Evolutionary conservation across 805 yeast species (phyloP).

Genomic region (Wickerhamomyces queroliae): DNA sequence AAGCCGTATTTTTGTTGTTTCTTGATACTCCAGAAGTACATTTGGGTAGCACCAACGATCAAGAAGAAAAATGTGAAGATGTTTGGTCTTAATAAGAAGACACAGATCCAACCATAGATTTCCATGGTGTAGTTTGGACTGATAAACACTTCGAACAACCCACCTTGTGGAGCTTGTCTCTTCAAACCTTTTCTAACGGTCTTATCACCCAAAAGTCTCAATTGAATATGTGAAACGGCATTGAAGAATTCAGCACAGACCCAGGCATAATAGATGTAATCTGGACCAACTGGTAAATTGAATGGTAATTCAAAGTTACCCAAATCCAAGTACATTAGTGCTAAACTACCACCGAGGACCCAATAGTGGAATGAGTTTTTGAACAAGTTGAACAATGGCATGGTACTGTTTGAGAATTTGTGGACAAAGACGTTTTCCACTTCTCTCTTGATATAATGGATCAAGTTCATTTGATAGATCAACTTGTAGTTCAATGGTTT

Average conservation of each 20-base stretch:
- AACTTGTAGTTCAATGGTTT: slow-evolving; percentile 21
- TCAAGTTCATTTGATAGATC: slow-evolving; percentile 41
- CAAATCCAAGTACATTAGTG: slow-evolving; percentile 44
- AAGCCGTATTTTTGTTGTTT: slow-evolving; percentile 80
- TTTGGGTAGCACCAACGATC: slow-evolving; percentile 67
- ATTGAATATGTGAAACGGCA: slow-evolving; percentile 60
- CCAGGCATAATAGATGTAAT: slow-evolving; percentile 15
- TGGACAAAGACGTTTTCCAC: slow-evolving; percentile 83
- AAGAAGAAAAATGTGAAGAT: slow-evolving; percentile 71
- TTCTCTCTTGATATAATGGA: slow-evolving; percentile 86
- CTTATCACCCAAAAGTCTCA: slow-evolving; percentile 43
- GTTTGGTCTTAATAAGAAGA: slow-evolving; percentile 69
- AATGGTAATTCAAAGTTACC: slow-evolving; percentile 53
- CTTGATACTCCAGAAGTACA: slow-evolving; percentile 89
- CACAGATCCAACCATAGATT: slow-evolving; percentile 64
- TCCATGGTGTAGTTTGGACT: slow-evolving; percentile 96
- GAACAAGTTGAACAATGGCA: slow-evolving; percentile 86
- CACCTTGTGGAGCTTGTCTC: slow-evolving; percentile 57
- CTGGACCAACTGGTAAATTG: slow-evolving; percentile 36
- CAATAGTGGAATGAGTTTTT: slow-evolving; percentile 91
- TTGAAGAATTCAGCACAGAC: slow-evolving; percentile 64
- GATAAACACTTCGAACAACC: slow-evolving; percentile 74
- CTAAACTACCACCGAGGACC: slow-evolving; percentile 72
- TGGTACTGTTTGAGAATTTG: slow-evolving; percentile 79
- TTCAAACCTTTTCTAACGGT: slow-evolving; percentile 27